Evolutionary conservation across 2,329 filamentous ascomycete species (phyloP), one percentile per base, ranked within the genome.

Genomic region (Myrmaecium sp.): DNA sequence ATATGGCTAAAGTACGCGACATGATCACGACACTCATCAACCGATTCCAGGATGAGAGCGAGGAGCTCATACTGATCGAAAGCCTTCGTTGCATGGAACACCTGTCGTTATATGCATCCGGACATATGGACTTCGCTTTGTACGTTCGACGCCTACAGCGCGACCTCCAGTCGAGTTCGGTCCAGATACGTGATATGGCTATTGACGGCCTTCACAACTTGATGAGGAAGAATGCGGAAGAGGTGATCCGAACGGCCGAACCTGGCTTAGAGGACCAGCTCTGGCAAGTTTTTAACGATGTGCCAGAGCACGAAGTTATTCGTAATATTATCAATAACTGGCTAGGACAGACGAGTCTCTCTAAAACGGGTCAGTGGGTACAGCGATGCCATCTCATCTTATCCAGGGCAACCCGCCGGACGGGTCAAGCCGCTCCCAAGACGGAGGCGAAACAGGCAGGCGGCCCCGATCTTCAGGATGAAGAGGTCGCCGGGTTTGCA

Each of bases 401-500:
- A 34, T 89, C 81, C 18, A 91, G 91, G 64, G 92, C 80, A 0
- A 72, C 80, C 36, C 64, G 67, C 16, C 79, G 77, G 42, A 54
- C 57, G 2, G 65, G 71, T 21, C 64, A 69, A 15, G 60, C 66
- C 22, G 47, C 58, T 1, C 46, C 54, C 4, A 54, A 53, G 11
- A 46, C 50, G 7, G 54, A 59, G 4, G 50, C 58, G 7, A 66
- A 60, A 39, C 47, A 53, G 5, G 62, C 58, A 26, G 57, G 42
- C 4, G 60, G 67, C 8, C 64, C 80, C n/a, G 89, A 98, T 40
- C 55, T 95, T 0, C 78, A 86, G 35, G 89, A 98, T 45, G 89
- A 98, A 47, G 91, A 98, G 49, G 86, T 93, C 18, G 89, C 89
- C 27, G 89, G 89, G 0, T 95, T 98, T 44, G 84, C 84, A 17